Conservation (phyloP, 2,329 filamentous ascomycete species). For the Albifimbria verrucaria region DNA sequence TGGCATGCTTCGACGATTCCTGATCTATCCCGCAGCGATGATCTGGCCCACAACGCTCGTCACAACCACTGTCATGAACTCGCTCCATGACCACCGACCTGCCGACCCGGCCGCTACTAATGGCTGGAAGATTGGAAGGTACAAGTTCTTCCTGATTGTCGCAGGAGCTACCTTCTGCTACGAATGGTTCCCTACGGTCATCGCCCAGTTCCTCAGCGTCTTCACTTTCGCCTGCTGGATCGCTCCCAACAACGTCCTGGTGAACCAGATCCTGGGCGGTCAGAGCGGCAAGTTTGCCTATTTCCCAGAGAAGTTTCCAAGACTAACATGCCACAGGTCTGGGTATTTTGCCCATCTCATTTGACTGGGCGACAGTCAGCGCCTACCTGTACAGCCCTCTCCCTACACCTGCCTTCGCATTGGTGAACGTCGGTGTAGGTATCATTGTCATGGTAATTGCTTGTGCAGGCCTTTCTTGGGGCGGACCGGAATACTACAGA, state of each 20-base stretch:
- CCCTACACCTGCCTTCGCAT: conserved; percentile 37
- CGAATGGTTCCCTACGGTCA: conserved; percentile 51
- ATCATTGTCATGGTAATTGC: conserved; percentile 24
- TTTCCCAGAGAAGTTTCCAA: too few species aligned
- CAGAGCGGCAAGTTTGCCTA: too few species aligned
- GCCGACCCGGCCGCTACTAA: conserved; percentile 35
- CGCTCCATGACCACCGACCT: conserved; percentile 38
- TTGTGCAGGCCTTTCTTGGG: not conserved
- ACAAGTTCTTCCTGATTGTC: conserved; percentile 43
- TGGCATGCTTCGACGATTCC: conserved; percentile 52
- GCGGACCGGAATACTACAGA: not conserved
- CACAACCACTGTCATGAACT: conserved; percentile 45
- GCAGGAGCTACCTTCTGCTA: conserved; percentile 41
- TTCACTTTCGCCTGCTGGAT: conserved; percentile 57
- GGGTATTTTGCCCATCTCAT: conserved; percentile 51
- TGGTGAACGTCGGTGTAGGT: conserved; percentile 43
- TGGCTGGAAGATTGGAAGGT: conserved; percentile 43
- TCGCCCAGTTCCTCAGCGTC: conserved; percentile 47
- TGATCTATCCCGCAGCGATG: conserved; percentile 59
- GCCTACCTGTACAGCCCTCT: conserved; percentile 40
- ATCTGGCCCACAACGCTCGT: conserved; percentile 54
- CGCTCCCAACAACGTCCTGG: conserved; percentile 46
- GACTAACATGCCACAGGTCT: too few species aligned
- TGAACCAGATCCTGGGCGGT: conserved; percentile 56
- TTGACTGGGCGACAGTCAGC: conserved; percentile 40